Evolutionary conservation across 1,139 yeast species (phyloP).

Genomic region (Candida labiduridarum): DNA sequence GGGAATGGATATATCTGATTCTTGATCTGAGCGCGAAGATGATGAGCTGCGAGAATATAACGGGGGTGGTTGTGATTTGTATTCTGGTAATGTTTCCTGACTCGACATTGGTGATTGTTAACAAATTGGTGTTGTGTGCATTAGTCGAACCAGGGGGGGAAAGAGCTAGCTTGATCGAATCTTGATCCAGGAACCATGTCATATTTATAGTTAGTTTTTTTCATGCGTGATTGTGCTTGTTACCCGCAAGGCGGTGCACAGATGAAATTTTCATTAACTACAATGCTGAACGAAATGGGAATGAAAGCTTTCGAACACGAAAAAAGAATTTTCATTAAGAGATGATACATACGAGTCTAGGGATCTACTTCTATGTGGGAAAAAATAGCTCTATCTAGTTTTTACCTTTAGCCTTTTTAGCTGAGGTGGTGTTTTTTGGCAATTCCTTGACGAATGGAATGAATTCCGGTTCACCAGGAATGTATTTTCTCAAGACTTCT

Average conservation of each 20-base stretch:
- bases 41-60: slow-evolving; percentile 10
- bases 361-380: neutral
- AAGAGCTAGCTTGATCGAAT: neutral
- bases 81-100: slow-evolving; percentile 1
- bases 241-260: neutral
- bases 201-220: neutral
- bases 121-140: neutral
- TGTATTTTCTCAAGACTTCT: slow-evolving; percentile 90
- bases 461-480: slow-evolving; percentile 98
- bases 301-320: neutral
- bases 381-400: slow-evolving; percentile 1
- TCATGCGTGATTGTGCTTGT: neutral
- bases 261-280: neutral
- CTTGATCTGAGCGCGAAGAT: slow-evolving; percentile 20
- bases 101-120: neutral
- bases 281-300: neutral
- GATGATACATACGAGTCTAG: neutral
- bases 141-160: neutral
- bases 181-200: neutral
- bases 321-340: neutral
- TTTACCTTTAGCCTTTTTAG: slow-evolving; percentile 50
- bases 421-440: slow-evolving; percentile 91
- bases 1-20: slow-evolving; percentile 19
- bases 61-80: slow-evolving; percentile 15
- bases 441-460: slow-evolving; percentile 87